Evolutionary conservation across 768 basidiomycete genomes (phyloP).

Genomic region (Leccinum subtestaceum): DNA sequence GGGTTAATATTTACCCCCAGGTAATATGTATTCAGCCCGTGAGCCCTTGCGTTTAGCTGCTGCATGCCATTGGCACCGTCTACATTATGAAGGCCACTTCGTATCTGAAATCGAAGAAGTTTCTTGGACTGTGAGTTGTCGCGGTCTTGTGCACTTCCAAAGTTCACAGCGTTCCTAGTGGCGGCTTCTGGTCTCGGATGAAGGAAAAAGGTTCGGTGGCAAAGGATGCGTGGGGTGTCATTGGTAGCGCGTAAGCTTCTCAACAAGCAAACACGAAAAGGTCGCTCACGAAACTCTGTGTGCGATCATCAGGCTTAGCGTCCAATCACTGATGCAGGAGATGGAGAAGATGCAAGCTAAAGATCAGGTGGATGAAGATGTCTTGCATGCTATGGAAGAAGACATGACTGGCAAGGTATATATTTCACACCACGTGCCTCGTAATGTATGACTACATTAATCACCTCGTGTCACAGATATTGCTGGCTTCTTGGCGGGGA

Average conservation of each 20-base stretch:
- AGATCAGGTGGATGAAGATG: slow-evolving; percentile 85
- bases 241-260: slow-evolving; percentile 82
- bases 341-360: slow-evolving; percentile 88
- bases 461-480: slow-evolving; percentile 49
- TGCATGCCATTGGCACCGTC: slow-evolving; percentile 87
- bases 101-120: slow-evolving; percentile 87
- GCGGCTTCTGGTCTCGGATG: slow-evolving; percentile 88
- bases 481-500: slow-evolving; percentile 97
- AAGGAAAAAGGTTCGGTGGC: slow-evolving; percentile 93
- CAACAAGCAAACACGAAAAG: slow-evolving; percentile 45
- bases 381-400: slow-evolving; percentile 81
- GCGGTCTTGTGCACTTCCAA: slow-evolving; percentile 2
- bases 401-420: slow-evolving; percentile 87
- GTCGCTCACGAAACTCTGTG: slow-evolving; percentile 43
- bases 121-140: slow-evolving; percentile 76
- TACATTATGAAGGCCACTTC: slow-evolving; percentile 93
- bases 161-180: slow-evolving; percentile 39
- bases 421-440: not conserved
- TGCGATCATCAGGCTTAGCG: slow-evolving; percentile 33
- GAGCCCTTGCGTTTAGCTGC: slow-evolving; percentile 43
- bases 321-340: slow-evolving; percentile 49
- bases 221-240: slow-evolving; percentile 96
- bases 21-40: slow-evolving; percentile 1
- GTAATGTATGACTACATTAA: not conserved
- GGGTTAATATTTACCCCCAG: slow-evolving; percentile 20